A percentile compares a stretch with the other conserved stretches of the same genome.
Evolutionary conservation across 163 green algal species (phyloP).

Genomic region (Prototheca cutis): DNA sequence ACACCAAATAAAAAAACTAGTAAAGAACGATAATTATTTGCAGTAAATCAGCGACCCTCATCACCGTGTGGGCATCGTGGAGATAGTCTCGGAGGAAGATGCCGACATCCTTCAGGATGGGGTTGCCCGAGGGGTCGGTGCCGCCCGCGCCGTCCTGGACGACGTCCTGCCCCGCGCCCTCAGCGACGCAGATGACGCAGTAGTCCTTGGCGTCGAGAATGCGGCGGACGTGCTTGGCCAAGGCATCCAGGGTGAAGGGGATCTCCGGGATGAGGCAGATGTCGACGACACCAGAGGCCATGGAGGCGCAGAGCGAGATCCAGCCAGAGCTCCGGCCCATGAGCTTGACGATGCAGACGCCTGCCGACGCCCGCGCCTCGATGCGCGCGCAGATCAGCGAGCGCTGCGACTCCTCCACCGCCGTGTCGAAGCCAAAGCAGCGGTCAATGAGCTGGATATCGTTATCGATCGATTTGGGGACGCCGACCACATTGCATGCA

Average conservation of each 20-base stretch:
- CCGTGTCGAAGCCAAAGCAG: slow-evolving; percentile 93
- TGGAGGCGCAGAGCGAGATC: slow-evolving; percentile 72
- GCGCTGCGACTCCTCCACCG: slow-evolving; percentile 84
- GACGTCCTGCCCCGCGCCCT: slow-evolving; percentile 79
- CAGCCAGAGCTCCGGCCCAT: slow-evolving; percentile 86
- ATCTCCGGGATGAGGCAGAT: slow-evolving; percentile 96
- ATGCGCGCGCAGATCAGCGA: slow-evolving; percentile 73
- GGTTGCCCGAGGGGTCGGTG: slow-evolving; percentile 85
- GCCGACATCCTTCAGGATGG: slow-evolving; percentile 75
- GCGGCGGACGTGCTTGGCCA: slow-evolving; percentile 33
- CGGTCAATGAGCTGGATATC: slow-evolving; percentile 92
- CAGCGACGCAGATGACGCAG: slow-evolving; percentile 84
- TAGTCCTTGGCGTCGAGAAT: slow-evolving; percentile 75
- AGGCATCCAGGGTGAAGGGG: slow-evolving; percentile 38
- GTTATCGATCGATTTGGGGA: slow-evolving; percentile 98
- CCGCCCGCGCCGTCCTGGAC: slow-evolving; percentile 27
- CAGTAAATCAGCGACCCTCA: too few relatives aligned
- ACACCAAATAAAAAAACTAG: too few relatives aligned
- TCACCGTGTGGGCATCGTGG: slow-evolving; percentile 55
- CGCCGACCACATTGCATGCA: slow-evolving; percentile 66
- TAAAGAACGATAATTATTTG: too few relatives aligned
- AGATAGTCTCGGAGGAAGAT: slow-evolving; percentile 46
- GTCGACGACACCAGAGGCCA: slow-evolving; percentile 90
- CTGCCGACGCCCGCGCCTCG: slow-evolving; percentile 42
- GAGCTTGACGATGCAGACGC: slow-evolving; percentile 84